Evolutionary conservation across 805 yeast genomes (phyloP), one percentile per base, ranked within the genome.

Genomic region (Suhomyces kilbournensis): DNA sequence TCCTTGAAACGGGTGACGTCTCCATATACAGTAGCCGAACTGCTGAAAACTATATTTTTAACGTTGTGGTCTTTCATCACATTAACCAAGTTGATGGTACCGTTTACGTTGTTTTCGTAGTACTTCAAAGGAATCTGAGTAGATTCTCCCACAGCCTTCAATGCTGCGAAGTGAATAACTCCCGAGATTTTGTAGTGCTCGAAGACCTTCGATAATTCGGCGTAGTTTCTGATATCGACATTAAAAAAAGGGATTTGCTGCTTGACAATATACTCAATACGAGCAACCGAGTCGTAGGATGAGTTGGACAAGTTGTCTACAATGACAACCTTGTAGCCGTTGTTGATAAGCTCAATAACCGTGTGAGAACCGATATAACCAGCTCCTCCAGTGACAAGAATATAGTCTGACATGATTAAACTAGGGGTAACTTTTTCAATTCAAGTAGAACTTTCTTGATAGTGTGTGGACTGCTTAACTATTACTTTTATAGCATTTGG

Each of bases 301-400:
- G 94, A 84, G 61, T 86, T 88, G 60, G 76, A 70, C 53, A 86
- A 72, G 66, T 85, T 85, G 67, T 88, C 96, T 20, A 85, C 82
- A 44, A 88, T 79, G n/a, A 88, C 84, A 30, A 87, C 90, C 26
- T 84, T 78, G 61, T 83, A 79, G 23, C 89, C 90, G 49, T 80
- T 75, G 54, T 79, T 77, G 47, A 84, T 65, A 49, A 85, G 75
- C 60, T 82, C 87, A 46, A 83, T 81, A 15, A 80, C 88, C 1
- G 93, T 85, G 65, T 88, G 94, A 8, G 93, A 85, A 23, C 94
- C 96, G 62, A 89, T 87, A 69, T 88, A 88, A 19, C 96, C 94
- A 25, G 93, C 89, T 46, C 96, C 96, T 44, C 96, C 96, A 20
- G 94, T 87, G 26, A 88, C 92, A 50, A 87, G 73, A 44, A 85